A percentile compares a stretch with the other conserved stretches of the same genome.
Conservation (phyloP, 352 stramenopile species). For the Phytophthora pluvialis region DNA sequence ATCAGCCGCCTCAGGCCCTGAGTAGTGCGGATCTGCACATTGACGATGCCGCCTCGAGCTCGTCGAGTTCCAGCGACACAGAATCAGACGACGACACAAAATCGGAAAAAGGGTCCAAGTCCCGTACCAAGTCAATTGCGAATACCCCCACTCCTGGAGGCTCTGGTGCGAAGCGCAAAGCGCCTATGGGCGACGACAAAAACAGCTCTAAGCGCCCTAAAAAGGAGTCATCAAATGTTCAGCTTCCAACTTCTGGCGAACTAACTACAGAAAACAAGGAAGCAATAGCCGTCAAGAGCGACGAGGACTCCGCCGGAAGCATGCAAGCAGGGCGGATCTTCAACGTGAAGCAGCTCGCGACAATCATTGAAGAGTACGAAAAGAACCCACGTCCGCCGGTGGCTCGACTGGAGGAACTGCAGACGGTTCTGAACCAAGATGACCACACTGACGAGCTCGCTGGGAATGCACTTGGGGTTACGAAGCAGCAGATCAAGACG, state of each 20-base stretch:
- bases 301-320: conserved; percentile 30
- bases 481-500: conserved; percentile 84
- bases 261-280: conserved; percentile 22
- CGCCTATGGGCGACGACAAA: conserved; percentile 30
- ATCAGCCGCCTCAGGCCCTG: conserved; percentile 75
- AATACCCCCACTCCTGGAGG: conserved; percentile 30
- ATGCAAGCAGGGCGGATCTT: conserved; percentile 75
- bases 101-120: conserved; percentile 39
- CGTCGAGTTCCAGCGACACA: conserved; percentile 67
- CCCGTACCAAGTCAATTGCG: conserved; percentile 26
- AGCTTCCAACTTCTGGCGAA: not conserved
- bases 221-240: conserved; percentile 25
- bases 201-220: conserved; percentile 38
- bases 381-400: conserved; percentile 76
- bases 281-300: conserved; percentile 19
- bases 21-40: conserved; percentile 63
- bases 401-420: conserved; percentile 70
- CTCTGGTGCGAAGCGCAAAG: conserved; percentile 41
- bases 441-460: conserved; percentile 71
- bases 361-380: conserved; percentile 87
- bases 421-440: conserved; percentile 73
- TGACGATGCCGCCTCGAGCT: conserved; percentile 40
- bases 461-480: conserved; percentile 52
- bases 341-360: conserved; percentile 86
- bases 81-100: conserved; percentile 73